Conservation (phyloP, 139 green algal genomes). For the Monoraphidium neglectum region DNA sequence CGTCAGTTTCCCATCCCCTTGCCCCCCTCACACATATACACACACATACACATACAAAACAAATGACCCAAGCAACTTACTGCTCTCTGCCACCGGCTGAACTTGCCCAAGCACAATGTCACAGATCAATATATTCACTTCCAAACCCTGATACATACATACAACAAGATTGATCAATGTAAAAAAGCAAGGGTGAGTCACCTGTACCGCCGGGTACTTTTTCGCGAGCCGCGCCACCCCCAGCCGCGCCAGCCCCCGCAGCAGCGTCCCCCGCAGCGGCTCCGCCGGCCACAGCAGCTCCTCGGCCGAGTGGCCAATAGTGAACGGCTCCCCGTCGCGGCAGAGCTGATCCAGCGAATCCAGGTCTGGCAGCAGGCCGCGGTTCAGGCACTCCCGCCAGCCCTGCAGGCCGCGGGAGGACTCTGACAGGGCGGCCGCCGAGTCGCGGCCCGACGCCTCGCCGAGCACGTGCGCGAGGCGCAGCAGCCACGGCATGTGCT, state of each 20-base stretch:
- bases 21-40: not conserved
- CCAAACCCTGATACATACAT: too few relatives aligned
- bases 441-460: slow-evolving; percentile 41
- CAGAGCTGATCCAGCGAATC: slow-evolving; percentile 63
- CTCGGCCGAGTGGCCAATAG: slow-evolving; percentile 19
- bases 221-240: slow-evolving; percentile 68
- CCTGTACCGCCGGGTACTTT: slow-evolving; percentile 77
- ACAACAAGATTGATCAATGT: too few relatives aligned
- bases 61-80: not conserved
- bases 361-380: slow-evolving; percentile 80
- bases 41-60: not conserved
- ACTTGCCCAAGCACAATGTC: not conserved
- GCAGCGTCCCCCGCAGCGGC: slow-evolving; percentile 69
- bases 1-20: too few relatives aligned
- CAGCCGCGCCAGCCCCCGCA: slow-evolving; percentile 59
- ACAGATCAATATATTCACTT: too few relatives aligned
- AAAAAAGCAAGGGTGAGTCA: not conserved
- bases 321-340: slow-evolving; percentile 35
- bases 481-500: slow-evolving; percentile 76
- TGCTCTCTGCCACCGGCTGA: too few relatives aligned
- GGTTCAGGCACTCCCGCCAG: slow-evolving; percentile 57
- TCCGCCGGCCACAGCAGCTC: slow-evolving; percentile 70
- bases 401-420: slow-evolving; percentile 34
- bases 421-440: slow-evolving; percentile 32
- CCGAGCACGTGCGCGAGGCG: slow-evolving; percentile 67